Evolutionary conservation across 2,329 filamentous ascomycete genomes (phyloP).

Genomic region (Ascochyta rabiei): DNA sequence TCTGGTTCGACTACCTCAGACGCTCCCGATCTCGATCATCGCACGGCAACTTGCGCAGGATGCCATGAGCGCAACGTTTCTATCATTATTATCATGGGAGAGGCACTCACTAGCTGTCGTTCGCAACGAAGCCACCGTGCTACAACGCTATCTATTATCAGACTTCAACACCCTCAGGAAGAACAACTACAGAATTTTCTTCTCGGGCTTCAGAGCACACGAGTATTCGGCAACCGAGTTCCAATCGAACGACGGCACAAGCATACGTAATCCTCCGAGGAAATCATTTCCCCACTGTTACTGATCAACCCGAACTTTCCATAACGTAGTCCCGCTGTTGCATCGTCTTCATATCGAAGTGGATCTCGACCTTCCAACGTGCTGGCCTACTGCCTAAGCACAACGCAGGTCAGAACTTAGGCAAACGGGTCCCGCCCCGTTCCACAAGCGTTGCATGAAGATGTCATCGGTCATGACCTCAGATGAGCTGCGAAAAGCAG

Average conservation of each 20-base stretch:
- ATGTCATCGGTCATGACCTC: conserved; percentile 9
- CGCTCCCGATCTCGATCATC: not conserved
- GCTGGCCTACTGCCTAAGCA: not conserved
- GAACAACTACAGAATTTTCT: not conserved
- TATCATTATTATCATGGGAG: too few species aligned
- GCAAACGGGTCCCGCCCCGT: not conserved
- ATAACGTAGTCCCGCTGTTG: conserved; percentile 8
- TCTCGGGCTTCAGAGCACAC: not conserved
- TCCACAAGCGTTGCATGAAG: conserved; percentile 5
- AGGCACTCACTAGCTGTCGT: not conserved
- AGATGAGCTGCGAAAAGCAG: conserved; percentile 9
- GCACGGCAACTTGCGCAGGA: not conserved
- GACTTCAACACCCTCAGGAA: too few species aligned
- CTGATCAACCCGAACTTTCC: not conserved
- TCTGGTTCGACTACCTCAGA: not conserved
- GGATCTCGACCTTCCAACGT: conserved; percentile 1
- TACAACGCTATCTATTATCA: not conserved
- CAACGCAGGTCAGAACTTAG: not conserved
- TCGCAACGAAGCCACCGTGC: not conserved
- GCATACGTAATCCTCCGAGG: not conserved
- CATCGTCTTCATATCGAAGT: conserved; percentile 8
- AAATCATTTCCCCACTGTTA: not conserved
- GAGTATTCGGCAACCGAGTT: not conserved
- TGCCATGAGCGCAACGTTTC: not conserved
- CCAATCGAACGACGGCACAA: not conserved